phyloP scores from a whole-genome alignment of 2,329 filamentous ascomycete species.

The Penicillium janthinellum region DNA sequence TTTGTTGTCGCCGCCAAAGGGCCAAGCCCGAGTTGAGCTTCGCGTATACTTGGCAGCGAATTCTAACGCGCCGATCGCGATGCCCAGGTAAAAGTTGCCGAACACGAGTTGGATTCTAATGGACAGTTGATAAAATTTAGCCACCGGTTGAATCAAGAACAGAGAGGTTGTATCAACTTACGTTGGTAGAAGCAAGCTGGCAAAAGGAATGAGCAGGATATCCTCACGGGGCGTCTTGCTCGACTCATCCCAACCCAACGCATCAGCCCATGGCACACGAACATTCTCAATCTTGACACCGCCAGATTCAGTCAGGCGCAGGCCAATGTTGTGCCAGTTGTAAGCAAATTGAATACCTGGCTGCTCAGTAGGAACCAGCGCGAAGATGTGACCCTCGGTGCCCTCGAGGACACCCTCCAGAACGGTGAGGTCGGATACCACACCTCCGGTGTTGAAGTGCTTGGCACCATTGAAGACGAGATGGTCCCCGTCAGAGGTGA shows the following conservation, averaged over 20 bases:
- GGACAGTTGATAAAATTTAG: not conserved
- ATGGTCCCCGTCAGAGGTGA: constrained; percentile 56
- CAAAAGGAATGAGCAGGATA: constrained; percentile 57
- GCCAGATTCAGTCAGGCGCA: constrained; percentile 66
- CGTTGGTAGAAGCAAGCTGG: constrained; percentile 62
- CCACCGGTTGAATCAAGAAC: not conserved
- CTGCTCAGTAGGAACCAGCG: constrained; percentile 61
- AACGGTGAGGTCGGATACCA: constrained; percentile 66
- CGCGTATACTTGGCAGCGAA: constrained; percentile 60
- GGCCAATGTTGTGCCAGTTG: constrained; percentile 67
- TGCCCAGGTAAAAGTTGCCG: constrained; percentile 66
- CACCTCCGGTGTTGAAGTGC: constrained; percentile 68
- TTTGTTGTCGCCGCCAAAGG: constrained; percentile 65
- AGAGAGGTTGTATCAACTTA: constrained; percentile 22
- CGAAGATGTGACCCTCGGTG: constrained; percentile 64
- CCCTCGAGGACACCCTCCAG: constrained; percentile 64
- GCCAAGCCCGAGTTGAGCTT: constrained; percentile 63
- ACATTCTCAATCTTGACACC: constrained; percentile 63
- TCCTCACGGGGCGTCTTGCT: constrained; percentile 55
- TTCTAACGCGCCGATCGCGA: constrained; percentile 60
- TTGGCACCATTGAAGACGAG: constrained; percentile 65
- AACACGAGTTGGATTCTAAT: constrained; percentile 65
- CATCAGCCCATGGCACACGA: constrained; percentile 60
- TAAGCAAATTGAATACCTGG: constrained; percentile 57
- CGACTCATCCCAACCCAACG: constrained; percentile 60